Conservation (phyloP, 2,329 filamentous ascomycete genomes). For the Fusarium pseudonygamai region DNA sequence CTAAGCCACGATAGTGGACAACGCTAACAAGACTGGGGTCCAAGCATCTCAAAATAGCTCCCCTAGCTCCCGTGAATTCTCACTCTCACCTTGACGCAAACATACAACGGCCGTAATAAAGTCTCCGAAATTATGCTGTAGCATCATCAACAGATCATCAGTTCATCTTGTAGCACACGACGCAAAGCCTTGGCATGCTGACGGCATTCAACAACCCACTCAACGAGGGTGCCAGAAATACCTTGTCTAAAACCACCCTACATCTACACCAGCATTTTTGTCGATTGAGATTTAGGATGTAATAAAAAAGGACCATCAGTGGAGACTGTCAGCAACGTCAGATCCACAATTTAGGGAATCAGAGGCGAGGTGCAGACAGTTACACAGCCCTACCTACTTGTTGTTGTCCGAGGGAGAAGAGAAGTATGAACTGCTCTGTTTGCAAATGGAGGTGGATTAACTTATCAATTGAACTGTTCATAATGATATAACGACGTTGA, state of each 20-base stretch:
- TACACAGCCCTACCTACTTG: conserved; percentile 10
- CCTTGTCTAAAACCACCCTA: accelerated
- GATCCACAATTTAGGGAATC: conserved; percentile 16
- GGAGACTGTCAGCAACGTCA: conserved; percentile 15
- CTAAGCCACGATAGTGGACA: conserved; percentile 9
- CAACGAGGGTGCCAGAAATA: background rate
- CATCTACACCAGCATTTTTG: accelerated
- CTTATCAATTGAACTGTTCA: background rate
- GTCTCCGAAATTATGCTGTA: background rate
- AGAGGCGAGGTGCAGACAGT: conserved; percentile 27
- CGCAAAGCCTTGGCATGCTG: background rate
- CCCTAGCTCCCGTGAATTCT: background rate
- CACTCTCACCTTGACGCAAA: background rate
- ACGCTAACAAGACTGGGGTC: background rate
- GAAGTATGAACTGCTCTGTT: background rate
- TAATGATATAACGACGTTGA: background rate
- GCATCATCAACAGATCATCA: background rate
- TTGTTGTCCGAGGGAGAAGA: background rate
- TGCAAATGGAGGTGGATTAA: background rate
- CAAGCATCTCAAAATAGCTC: background rate
- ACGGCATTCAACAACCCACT: background rate
- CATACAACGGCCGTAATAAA: background rate
- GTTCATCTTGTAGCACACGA: background rate
- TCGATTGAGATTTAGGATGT: background rate
- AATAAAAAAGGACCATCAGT: conserved; percentile 10